Base-by-base conservation (phyloP, 371 early-diverging fungal species). In the Apophysomyces trapeziformis region DNA sequence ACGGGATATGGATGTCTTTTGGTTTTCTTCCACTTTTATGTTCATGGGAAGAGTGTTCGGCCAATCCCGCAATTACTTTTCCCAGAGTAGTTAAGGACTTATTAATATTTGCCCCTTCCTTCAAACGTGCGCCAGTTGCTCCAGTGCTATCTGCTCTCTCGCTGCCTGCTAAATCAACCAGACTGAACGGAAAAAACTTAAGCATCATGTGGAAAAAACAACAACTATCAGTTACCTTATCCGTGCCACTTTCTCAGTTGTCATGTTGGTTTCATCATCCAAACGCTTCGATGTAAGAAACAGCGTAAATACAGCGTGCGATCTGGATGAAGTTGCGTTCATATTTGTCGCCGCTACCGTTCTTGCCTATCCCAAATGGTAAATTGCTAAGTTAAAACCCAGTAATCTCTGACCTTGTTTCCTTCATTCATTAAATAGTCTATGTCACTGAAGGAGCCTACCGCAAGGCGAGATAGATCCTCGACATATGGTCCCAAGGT, bases 31-130 rank as follows among this genome's bases (percentile, higher is more conserved):
- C 64, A 1, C 72, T 80, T 56, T 79, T 71, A 38, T 63, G 18
- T 37, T 68, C 66, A 8, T 65, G 38, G 39, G 72, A 38, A 6
- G 61, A 58, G 8, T 81, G 85, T 38, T 95, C 95, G 5, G 95
- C 93, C 18, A 99, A 84, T 12, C 93, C 92, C 12, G 92, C 89
- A 63, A 99, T 99, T 8, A 99, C 99, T 67, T 96, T 98, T 5
- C 99, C 98, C 2, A 99, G 86, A 0, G 96, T 88, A 32, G 95
- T 92, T 8, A 99, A 80, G 1, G 95, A 94, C 75, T 90, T 92
- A 81, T 99, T 99, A 68, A 99, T 99, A 65, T 95, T 93, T 7
- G 96, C 94, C 8, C 99, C 99, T 80, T 99, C 99, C 75, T 97
- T 97, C 13, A 99, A 82, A 6, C 99, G 88, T 37, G 79, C 81